Evolutionary conservation across 352 stramenopile species (phyloP).

Genomic region (Pythium grandisporangium): DNA sequence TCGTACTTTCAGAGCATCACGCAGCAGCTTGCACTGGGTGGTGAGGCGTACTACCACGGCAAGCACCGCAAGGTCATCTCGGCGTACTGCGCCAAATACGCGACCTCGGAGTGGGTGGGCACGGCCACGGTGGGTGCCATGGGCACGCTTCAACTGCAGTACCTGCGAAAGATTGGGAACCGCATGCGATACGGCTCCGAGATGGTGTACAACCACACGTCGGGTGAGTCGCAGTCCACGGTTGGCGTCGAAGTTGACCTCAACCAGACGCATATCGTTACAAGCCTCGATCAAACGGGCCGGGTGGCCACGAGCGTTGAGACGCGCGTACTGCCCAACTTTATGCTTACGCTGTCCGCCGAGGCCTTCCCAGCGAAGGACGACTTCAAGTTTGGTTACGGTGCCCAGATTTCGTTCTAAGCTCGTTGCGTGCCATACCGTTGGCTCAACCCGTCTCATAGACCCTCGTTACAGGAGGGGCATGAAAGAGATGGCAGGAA

Average conservation of each 20-base stretch:
- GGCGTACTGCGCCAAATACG: constrained; percentile 81
- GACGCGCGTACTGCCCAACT: constrained; percentile 80
- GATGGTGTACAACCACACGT: constrained; percentile 81
- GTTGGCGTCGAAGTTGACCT: constrained; percentile 80
- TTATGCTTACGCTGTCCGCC: constrained; percentile 76
- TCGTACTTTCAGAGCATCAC: constrained; percentile 87
- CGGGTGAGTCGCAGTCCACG: constrained; percentile 73
- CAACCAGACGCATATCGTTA: constrained; percentile 77
- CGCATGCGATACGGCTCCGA: constrained; percentile 79
- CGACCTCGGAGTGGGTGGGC: constrained; percentile 49
- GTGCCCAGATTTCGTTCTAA: constrained; percentile 84
- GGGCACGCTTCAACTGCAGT: constrained; percentile 79
- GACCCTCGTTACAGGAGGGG: too few relatives aligned
- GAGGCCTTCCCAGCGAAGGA: constrained; percentile 82
- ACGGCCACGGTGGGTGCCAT: constrained; percentile 71
- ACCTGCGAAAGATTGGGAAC: constrained; percentile 77
- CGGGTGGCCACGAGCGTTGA: constrained; percentile 79
- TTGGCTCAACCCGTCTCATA: too few relatives aligned
- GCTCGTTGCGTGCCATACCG: too few relatives aligned
- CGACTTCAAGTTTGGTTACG: constrained; percentile 89
- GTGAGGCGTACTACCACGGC: constrained; percentile 85
- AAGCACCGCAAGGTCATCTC: constrained; percentile 83
- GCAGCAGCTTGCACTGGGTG: constrained; percentile 62
- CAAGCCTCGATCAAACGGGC: constrained; percentile 74
- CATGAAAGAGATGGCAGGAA: too few relatives aligned